Conservation (phyloP, 306 rosid genomes). For the Boehmeria nivea region DNA sequence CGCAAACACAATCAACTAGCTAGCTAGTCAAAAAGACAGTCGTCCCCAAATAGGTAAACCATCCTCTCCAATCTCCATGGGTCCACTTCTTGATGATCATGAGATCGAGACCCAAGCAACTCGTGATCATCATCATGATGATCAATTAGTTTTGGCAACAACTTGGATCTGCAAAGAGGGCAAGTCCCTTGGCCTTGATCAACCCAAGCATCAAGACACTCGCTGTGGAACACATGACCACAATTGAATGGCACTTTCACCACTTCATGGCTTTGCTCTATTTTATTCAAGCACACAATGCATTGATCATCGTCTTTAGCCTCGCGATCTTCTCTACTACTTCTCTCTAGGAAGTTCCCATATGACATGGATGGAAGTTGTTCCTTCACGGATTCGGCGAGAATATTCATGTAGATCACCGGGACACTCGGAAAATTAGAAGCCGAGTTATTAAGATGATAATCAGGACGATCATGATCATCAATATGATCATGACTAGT, state of each 20-base stretch:
- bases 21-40: not conserved
- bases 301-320: too few species aligned
- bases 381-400: too few species aligned
- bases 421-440: too few species aligned
- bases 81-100: constrained; percentile 1
- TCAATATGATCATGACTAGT: too few species aligned
- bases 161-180: constrained; percentile 28
- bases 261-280: constrained; percentile 10
- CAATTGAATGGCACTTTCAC: constrained; percentile 25
- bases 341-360: not conserved
- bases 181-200: constrained; percentile 20
- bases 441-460: too few species aligned
- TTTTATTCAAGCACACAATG: constrained; percentile 20
- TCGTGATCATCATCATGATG: not conserved
- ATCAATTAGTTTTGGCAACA: not conserved
- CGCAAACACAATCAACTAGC: too few species aligned
- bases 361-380: constrained; percentile 3
- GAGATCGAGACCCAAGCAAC: too few species aligned
- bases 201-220: constrained; percentile 33
- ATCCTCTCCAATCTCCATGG: constrained; percentile 18
- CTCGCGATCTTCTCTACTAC: not conserved
- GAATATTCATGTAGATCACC: too few species aligned
- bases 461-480: too few species aligned
- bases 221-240: constrained; percentile 23
- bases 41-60: constrained; percentile 24